A percentile compares a stretch with the other conserved stretches of the same genome.
Conservation (phyloP, 176 grass and related monocot species). For the Oryza brachyantha region DNA sequence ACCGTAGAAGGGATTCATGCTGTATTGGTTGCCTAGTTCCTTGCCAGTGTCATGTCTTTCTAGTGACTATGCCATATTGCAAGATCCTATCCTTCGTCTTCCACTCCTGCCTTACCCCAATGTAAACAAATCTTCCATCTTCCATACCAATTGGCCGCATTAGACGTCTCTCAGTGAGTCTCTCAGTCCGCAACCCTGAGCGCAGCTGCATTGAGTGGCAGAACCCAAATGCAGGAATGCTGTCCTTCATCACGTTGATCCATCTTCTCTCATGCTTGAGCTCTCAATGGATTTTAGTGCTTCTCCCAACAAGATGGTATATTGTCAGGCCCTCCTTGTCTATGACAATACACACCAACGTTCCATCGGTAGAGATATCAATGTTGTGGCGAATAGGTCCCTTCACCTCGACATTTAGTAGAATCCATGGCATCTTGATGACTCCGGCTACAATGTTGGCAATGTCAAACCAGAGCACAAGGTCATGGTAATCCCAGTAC, state of each 20-base stretch:
- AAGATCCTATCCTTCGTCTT: background rate
- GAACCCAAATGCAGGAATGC: background rate
- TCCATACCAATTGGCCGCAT: background rate
- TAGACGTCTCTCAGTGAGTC: background rate
- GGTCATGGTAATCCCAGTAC: background rate
- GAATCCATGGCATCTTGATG: background rate
- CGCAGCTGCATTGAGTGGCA: slow-evolving; percentile 21
- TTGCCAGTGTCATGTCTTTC: background rate
- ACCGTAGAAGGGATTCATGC: background rate
- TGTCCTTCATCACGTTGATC: background rate
- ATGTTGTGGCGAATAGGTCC: background rate
- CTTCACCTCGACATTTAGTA: background rate
- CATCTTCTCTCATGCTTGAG: slow-evolving; percentile 4
- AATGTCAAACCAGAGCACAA: slow-evolving; percentile 21
- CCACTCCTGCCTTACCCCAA: background rate
- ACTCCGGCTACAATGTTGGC: background rate
- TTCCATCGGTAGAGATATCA: background rate
- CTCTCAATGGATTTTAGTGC: background rate
- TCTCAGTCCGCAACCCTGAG: background rate
- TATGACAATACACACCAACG: background rate
- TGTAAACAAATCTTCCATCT: background rate
- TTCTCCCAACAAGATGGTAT: background rate
- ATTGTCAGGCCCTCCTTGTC: background rate
- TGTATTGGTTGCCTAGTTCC: background rate
- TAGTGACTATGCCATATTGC: background rate